phyloP scores from a whole-genome alignment of 352 stramenopile species.

The Phytophthora meadii region DNA sequence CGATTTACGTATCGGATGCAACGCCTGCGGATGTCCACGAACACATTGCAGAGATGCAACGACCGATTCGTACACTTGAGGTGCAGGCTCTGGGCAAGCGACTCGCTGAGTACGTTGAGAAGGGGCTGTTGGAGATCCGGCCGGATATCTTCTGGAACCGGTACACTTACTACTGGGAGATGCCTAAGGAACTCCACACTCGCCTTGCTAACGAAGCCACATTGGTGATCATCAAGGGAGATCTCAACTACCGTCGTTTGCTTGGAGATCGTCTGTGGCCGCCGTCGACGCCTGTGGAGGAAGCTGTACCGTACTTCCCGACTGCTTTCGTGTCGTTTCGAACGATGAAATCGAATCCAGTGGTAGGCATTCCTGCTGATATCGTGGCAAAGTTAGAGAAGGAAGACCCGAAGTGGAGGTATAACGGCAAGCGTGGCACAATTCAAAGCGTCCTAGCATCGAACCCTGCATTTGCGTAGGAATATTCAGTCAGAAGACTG shows the following conservation, averaged over 20 bases:
- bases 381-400: constrained; percentile 49
- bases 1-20: constrained; percentile 86
- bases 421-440: constrained; percentile 69
- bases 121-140: constrained; percentile 30
- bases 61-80: constrained; percentile 29
- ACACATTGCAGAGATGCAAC: constrained; percentile 63
- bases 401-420: constrained; percentile 68
- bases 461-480: neutral
- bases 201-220: constrained; percentile 47
- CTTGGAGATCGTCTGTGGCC: constrained; percentile 94
- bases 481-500: neutral
- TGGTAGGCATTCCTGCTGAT: constrained; percentile 59
- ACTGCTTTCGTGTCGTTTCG: constrained; percentile 69
- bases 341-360: constrained; percentile 79
- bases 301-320: constrained; percentile 87
- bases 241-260: constrained; percentile 97
- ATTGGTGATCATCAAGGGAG: constrained; percentile 97
- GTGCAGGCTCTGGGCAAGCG: constrained; percentile 59
- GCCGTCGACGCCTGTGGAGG: constrained; percentile 80
- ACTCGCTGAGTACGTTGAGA: constrained; percentile 41
- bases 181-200: constrained; percentile 45
- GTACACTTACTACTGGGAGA: constrained; percentile 77
- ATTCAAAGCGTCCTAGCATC: constrained; percentile 61
- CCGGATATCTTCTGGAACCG: constrained; percentile 73
- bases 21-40: constrained; percentile 60